A percentile compares a stretch with the other conserved stretches of the same genome.
phyloP scores from a whole-genome alignment of 129 eudicot species.

The Chrysanthemum makinoi region DNA sequence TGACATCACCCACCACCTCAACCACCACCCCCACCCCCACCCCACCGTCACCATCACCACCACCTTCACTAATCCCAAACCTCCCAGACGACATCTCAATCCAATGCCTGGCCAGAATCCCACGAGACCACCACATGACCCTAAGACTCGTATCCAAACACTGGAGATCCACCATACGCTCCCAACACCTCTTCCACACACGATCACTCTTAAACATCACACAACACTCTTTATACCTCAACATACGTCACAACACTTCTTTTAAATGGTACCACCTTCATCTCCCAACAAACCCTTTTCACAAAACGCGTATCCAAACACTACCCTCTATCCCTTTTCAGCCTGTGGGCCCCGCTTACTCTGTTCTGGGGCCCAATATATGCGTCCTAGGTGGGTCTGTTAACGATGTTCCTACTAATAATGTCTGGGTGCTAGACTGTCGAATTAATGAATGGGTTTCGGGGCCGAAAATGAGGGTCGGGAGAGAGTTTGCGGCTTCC shows the following conservation, averaged over 20 bases:
- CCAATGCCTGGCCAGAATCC: slow-evolving; percentile 79
- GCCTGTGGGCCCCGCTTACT: slow-evolving; percentile 61
- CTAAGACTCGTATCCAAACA: slow-evolving; percentile 64
- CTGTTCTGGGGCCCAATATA: slow-evolving; percentile 49
- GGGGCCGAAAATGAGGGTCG: slow-evolving; percentile 83
- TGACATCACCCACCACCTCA: slow-evolving; percentile 25
- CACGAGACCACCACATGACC: slow-evolving; percentile 52
- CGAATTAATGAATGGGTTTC: slow-evolving; percentile 54
- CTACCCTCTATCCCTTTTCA: slow-evolving; percentile 45
- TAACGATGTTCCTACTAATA: slow-evolving; percentile 47
- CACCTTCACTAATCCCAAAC: slow-evolving; percentile 45
- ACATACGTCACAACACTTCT: slow-evolving; percentile 53
- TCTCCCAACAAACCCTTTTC: slow-evolving; percentile 30
- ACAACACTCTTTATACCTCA: slow-evolving; percentile 60
- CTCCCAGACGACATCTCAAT: slow-evolving; percentile 82
- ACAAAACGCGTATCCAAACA: slow-evolving; percentile 25
- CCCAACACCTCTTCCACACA: slow-evolving; percentile 61
- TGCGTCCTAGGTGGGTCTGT: slow-evolving; percentile 79
- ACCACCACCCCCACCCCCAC: slow-evolving; percentile 19
- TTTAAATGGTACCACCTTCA: slow-evolving; percentile 56
- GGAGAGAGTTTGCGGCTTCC: slow-evolving; percentile 81
- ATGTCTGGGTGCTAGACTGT: slow-evolving; percentile 70
- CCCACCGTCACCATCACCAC: slow-evolving; percentile 23
- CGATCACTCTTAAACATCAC: slow-evolving; percentile 59
- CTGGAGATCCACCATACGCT: slow-evolving; percentile 53